These are phyloP conservation scores for Geotrichum candidum DNA, from an alignment of 1,139 yeast genomes.

Conservation along the genomic window DNA sequence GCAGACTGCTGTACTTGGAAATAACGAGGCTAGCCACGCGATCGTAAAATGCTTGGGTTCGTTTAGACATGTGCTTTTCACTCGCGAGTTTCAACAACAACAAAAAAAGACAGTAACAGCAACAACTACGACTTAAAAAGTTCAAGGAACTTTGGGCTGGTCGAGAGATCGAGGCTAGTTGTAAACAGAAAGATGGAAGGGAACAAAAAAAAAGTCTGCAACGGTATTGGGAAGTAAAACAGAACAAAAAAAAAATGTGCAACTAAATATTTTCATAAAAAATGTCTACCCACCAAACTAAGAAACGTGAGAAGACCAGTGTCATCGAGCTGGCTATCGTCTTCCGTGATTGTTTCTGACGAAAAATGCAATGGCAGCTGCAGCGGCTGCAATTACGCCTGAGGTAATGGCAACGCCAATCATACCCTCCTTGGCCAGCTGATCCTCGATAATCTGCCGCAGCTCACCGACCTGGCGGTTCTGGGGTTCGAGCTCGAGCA, in stretches of 20 bases:
- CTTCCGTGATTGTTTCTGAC: conserved; percentile 33
- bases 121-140: background rate
- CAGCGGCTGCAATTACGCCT: conserved; percentile 77
- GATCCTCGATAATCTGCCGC: conserved; percentile 73
- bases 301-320: background rate
- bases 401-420: conserved; percentile 84
- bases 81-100: background rate
- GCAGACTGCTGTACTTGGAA: conserved; percentile 33
- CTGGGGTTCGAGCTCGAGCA: conserved; percentile 74
- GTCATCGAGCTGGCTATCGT: background rate
- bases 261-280: background rate
- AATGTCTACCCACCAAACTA: background rate
- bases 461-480: conserved; percentile 71
- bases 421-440: conserved; percentile 78
- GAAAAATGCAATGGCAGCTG: conserved; percentile 60
- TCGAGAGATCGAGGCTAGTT: background rate
- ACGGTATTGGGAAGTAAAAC: background rate
- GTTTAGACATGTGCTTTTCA: background rate
- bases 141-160: background rate
- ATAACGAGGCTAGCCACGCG: conserved; percentile 33
- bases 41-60: conserved; percentile 9
- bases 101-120: background rate
- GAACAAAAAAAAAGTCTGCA: background rate
- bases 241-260: background rate
- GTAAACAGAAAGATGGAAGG: background rate